Evolutionary conservation across 2,329 filamentous ascomycete genomes (phyloP), one percentile per base, ranked within the genome.

Genomic region (Nigrospora sphaerica): DNA sequence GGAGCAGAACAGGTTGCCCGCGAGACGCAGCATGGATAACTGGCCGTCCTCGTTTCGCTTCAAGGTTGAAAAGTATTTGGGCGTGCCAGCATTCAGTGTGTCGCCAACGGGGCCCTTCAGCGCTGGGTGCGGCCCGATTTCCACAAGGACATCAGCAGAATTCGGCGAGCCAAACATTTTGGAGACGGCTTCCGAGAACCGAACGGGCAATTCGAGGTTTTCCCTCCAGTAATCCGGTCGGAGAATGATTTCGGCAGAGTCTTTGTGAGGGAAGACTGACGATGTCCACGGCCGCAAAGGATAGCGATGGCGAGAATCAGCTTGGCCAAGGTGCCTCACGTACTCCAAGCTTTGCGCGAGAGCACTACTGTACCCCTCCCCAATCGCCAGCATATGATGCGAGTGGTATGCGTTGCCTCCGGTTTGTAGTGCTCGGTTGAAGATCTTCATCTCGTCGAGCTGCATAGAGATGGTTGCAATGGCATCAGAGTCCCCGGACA

Each of bases 391-490:
- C 60, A 62, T 62, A 38, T 62, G 54, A 31, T 56, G 53, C 1
- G 57, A 62, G 34, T 64, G 60, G 19, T 62, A 63, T 1, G 58
- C 61, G 12, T 45, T 52, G 9, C 53, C 52, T 14, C 53, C 51
- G 0, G 57, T 61, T 32, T 47, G 44, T 2, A 61, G 50, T 9
- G 43, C 3, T 1, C 61, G 50, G 11, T 52, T 51, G 38, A 62
- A 62, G 2, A 57, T 44, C 0, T 49, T 48, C 3, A 55, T 39
- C 4, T 37, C 18, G 0, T 42, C 38, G 6, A 60, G 7, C 4
- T 10, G 33, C 4, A 14, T 19, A 12, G 40, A 45, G 23, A 48
- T 7, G 3, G 23, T 47, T 32, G 35, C 16, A 3, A 63, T 47
- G 5, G 54, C 53, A 0, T 52, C 48, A 2, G 23, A 40, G 9